Base-by-base conservation (phyloP, 208 protist genomes). In the Vickermania ingenoplastis region DNA sequence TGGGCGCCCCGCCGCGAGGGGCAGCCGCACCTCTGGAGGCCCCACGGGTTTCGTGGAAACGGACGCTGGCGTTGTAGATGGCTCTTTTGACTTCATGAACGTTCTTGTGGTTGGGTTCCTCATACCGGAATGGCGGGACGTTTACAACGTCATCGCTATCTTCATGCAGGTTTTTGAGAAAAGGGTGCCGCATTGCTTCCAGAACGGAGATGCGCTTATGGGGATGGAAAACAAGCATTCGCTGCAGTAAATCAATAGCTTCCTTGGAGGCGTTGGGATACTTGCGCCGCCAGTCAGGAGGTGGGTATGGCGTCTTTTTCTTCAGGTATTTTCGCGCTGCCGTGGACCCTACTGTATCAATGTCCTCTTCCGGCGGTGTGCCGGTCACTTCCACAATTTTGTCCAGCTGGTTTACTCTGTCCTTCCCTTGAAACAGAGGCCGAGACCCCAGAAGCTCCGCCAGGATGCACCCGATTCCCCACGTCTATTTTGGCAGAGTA, bases 181-280 rank as follows among this genome's bases (percentile, higher is more conserved):
- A 97, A 0, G 87, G 87, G 60, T 97, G 91, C 1, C 60, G 60
- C 67, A 98, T 90, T 4, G 92, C 92, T 28, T 98, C 86, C 26
- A 74, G 65, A 2, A 97, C 89, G 7, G 89, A 92, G 61, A 96
- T 89, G 26, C 95, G 84, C 65, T 92, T 86, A 29, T 91, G 71
- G 2, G 95, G 94, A 67, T 97, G 76, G 69, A 97, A 97, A 26
- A 91, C 77, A 26, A 97, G 83, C 91, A 98, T 97, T 27, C 73
- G 72, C 30, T 79, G 57, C 48, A 97, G 74, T 25, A 98, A 76
- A 64, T 98, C 93, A 23, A 97, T 62, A 11, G 92, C 91, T 29
- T 84, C 67, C 0, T 54, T 24, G n/a, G 74, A 86, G 3, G 90
- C 90, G 24, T 75, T 77, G 3, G 85, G 89, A 65, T 95, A 96